Conservation (phyloP, 164 flowering plant genomes). For the Annona cherimola region DNA sequence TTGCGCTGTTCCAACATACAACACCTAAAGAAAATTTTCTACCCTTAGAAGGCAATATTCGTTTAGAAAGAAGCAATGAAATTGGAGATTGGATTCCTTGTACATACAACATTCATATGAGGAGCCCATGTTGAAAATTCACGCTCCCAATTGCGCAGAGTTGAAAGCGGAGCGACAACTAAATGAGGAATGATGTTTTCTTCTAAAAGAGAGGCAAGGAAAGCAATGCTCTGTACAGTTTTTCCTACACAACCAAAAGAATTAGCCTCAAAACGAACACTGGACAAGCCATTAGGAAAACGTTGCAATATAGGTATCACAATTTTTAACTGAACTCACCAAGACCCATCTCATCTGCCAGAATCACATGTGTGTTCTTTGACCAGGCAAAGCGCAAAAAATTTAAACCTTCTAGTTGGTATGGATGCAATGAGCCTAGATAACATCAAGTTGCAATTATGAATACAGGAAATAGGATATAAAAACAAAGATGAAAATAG, state of each 20-base stretch:
- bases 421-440: conserved; percentile 86
- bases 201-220: conserved; percentile 77
- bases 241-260: conserved; percentile 54
- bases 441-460: not conserved
- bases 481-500: not conserved
- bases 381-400: conserved; percentile 92
- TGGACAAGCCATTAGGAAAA: not conserved
- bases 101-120: conserved; percentile 95
- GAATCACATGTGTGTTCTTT: conserved; percentile 93
- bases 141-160: conserved; percentile 97
- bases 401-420: conserved; percentile 96
- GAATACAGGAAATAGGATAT: not conserved
- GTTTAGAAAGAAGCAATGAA: not conserved
- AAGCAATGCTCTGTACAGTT: conserved; percentile 98
- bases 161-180: conserved; percentile 96
- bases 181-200: conserved; percentile 66
- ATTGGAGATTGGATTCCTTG: not conserved
- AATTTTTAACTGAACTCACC: conserved; percentile 38
- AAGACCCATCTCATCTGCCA: conserved; percentile 99
- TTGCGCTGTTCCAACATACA: conserved; percentile 84
- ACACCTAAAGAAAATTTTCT: conserved; percentile 49
- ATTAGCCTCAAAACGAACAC: conserved; percentile 1
- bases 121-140: conserved; percentile 99
- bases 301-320: not conserved
- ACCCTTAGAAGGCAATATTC: conserved; percentile 1